Conservation (phyloP, 257 asterid genomes). For the Jasminum sambac region DNA sequence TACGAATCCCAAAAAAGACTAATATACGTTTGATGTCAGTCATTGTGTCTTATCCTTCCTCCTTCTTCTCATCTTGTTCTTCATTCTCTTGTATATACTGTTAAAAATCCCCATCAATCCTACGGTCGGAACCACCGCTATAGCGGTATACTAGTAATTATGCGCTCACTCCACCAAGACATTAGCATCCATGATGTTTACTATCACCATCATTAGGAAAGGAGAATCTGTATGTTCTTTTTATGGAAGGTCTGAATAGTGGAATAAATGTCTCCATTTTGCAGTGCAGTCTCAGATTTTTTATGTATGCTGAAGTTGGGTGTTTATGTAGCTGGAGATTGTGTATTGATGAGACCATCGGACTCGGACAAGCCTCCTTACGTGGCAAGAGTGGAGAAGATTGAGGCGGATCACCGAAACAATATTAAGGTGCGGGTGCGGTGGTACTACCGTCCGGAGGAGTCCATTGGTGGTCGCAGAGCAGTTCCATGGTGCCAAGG, state of each 20-base stretch:
- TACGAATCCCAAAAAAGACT: too few species aligned
- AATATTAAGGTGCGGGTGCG: constrained; percentile 67
- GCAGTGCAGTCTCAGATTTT: constrained; percentile 17
- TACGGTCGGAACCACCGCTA: too few species aligned
- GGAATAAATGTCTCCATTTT: background rate
- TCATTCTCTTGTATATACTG: too few species aligned
- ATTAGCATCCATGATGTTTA: background rate
- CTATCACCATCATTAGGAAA: background rate
- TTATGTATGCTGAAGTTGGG: constrained; percentile 14
- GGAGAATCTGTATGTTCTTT: background rate
- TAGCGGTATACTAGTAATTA: too few species aligned
- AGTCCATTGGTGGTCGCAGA: constrained; percentile 83
- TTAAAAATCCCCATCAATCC: too few species aligned
- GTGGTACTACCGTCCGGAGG: constrained; percentile 90
- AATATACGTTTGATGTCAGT: too few species aligned
- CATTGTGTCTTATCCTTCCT: too few species aligned
- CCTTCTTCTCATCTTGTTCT: too few species aligned
- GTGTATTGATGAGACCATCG: constrained; percentile 77
- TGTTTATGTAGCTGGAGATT: constrained; percentile 72
- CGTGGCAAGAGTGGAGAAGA: constrained; percentile 78
- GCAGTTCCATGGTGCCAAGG: constrained; percentile 92
- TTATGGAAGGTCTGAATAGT: background rate
- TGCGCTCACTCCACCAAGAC: background rate
- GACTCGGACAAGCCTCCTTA: constrained; percentile 76
- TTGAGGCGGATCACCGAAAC: constrained; percentile 77